These are phyloP conservation scores for Penicillium sp. DNA, from an alignment of 2,329 filamentous ascomycete species.

Conservation along the genomic window DNA sequence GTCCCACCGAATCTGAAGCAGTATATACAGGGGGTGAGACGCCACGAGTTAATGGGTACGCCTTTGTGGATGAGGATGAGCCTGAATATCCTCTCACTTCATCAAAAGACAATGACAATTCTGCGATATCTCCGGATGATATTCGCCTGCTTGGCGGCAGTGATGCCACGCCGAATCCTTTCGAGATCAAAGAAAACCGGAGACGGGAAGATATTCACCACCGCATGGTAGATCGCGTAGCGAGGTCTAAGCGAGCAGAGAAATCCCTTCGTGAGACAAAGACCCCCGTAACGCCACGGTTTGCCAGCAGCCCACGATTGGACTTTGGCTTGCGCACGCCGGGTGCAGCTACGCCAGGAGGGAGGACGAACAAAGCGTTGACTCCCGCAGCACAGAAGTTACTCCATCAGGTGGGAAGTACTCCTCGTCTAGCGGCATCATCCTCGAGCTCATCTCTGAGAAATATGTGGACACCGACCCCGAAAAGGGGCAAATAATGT, in stretches of 20 bases:
- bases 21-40: constrained; percentile 61
- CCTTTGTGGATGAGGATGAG: constrained; percentile 76
- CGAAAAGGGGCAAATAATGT: no score
- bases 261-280: constrained; percentile 54
- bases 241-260: constrained; percentile 59
- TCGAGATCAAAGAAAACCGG: constrained; percentile 65
- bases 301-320: constrained; percentile 34
- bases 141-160: no score
- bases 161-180: constrained; percentile 71
- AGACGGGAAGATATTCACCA: constrained; percentile 73
- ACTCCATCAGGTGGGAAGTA: constrained; percentile 26
- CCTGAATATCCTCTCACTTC: constrained; percentile 29
- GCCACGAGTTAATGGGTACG: constrained; percentile 83
- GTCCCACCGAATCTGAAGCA: constrained; percentile 53
- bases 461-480: constrained; percentile 18
- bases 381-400: constrained; percentile 40
- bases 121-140: constrained; percentile 28
- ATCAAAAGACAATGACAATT: no score
- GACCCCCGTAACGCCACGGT: constrained; percentile 32
- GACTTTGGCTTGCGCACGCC: constrained; percentile 28
- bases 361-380: constrained; percentile 33
- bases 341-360: constrained; percentile 11
- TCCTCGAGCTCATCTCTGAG: no score
- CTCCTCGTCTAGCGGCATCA: no score
- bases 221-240: constrained; percentile 73